Base-by-base conservation (phyloP, 495 filamentous ascomycete species). In the Hypoxylon perforatum region DNA sequence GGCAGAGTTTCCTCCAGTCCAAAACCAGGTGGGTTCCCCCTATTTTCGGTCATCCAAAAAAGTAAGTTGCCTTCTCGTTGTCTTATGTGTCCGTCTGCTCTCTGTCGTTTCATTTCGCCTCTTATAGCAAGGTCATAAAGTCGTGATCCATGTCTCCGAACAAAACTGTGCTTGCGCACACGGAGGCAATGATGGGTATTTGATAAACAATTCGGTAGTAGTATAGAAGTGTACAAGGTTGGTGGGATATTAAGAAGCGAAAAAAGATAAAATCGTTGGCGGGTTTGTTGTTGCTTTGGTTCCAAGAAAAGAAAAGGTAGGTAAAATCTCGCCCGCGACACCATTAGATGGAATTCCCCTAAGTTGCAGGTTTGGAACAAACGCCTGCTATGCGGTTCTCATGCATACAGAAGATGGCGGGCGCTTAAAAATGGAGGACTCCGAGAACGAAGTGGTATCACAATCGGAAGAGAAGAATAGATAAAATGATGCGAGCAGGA, bases 391-490 rank as follows among this genome's bases (percentile, higher is more conserved):
- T 19, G 28, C 33, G 22, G 21, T 44, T 28, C 22, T 52, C 58
- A 59, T 56, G 42, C 64, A 53, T 48, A 35, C 33, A 44, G 49
- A 52, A 23, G 48, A 62, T 64, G 69, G 61, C 61, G 60, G 64
- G 60, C 55, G 57, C n/a, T n/a, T 57, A 33, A 12, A 49, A 56
- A 61, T n/a, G n/a, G 49, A 14, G 23, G 23, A 47, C 6, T 35
- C 28, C 28, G 23, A 39, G 36, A 50, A 51, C 61, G 55, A 66
- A 59, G 51, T 70, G 69, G 70, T 75, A 73, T 72, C 69, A 67
- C 57, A 61, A 28, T 25, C 33, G 18, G 21, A 23, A 23, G 41
- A 22, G n/a, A n/a, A n/a, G n/a, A n/a, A n/a, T n/a, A n/a, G n/a
- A n/a, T n/a, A n/a, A n/a, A 11, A 33, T 15, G 42, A 19, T 52